A percentile compares a stretch with the other conserved stretches of the same genome.
Evolutionary conservation across 805 yeast species (phyloP).

Genomic region (Hanseniaspora guilliermondii): DNA sequence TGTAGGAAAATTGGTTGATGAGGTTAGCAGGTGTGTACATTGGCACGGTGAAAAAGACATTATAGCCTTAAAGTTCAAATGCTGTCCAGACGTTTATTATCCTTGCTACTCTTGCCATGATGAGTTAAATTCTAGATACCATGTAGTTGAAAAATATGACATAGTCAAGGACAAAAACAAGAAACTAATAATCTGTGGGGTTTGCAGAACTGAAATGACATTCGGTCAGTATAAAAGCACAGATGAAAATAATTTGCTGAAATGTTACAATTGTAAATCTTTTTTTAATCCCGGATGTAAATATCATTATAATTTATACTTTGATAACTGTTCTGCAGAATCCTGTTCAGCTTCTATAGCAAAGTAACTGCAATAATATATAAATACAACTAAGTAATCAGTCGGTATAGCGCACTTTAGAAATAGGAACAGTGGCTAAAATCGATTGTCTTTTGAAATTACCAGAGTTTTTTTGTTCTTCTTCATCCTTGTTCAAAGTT

Average conservation of each 20-base stretch:
- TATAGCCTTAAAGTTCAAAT: conserved; percentile 25
- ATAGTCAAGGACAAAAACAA: conserved; percentile 7
- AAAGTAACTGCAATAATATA: conserved; percentile 5
- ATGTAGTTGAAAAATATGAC: conserved; percentile 17
- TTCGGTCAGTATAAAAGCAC: conserved; percentile 19
- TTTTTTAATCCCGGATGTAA: conserved; percentile 26
- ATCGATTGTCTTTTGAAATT: conserved; percentile 19
- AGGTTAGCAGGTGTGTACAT: conserved; percentile 24
- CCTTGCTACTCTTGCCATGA: conserved; percentile 26
- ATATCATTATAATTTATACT: conserved; percentile 25
- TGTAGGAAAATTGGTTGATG: conserved; percentile 22
- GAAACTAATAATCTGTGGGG: conserved; percentile 24
- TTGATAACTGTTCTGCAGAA: conserved; percentile 12
- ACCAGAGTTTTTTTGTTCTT: not conserved
- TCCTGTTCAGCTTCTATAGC: not conserved
- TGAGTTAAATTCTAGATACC: conserved; percentile 16
- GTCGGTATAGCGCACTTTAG: conserved; percentile 20
- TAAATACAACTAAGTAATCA: conserved; percentile 13
- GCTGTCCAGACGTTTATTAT: conserved; percentile 22
- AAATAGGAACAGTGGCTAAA: conserved; percentile 23
- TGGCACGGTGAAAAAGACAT: conserved; percentile 26
- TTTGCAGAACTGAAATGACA: conserved; percentile 22
- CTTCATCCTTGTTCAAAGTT: too few species aligned
- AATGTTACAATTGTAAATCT: conserved; percentile 21
- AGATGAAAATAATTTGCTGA: not conserved